These are phyloP conservation scores for Suillus plorans DNA, from an alignment of 768 basidiomycete genomes.

Conservation along the genomic window DNA sequence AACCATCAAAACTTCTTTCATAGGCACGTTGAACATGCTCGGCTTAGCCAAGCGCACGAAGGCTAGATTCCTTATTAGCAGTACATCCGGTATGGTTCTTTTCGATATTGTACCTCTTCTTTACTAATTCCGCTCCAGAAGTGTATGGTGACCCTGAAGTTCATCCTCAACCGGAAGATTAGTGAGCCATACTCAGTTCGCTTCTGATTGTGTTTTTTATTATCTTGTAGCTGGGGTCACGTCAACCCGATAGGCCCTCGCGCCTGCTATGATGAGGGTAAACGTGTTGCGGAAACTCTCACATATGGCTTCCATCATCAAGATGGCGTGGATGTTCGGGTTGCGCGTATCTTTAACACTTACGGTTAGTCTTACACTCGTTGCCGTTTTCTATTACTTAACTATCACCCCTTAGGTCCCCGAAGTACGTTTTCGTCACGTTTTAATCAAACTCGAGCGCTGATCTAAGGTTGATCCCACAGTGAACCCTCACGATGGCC, in stretches of 20 bases:
- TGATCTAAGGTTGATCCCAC: slow-evolving; percentile 6
- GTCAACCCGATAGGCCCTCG: slow-evolving; percentile 98
- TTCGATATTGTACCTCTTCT: background rate
- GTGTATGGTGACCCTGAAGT: slow-evolving; percentile 99
- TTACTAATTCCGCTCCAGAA: slow-evolving; percentile 48
- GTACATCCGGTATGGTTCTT: slow-evolving; percentile 78
- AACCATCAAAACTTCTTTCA: slow-evolving; percentile 97
- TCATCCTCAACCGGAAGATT: slow-evolving; percentile 95
- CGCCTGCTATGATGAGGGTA: slow-evolving; percentile 99
- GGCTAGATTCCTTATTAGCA: slow-evolving; percentile 93
- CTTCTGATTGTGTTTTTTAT: slow-evolving; percentile 17
- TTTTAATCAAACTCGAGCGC: slow-evolving; percentile 5
- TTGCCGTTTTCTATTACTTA: background rate
- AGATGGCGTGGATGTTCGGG: slow-evolving; percentile 93
- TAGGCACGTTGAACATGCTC: slow-evolving; percentile 98
- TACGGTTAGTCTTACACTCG: slow-evolving; percentile 49
- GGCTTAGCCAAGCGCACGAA: slow-evolving; percentile 97
- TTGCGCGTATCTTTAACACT: slow-evolving; percentile 98
- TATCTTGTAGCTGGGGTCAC: slow-evolving; percentile 78
- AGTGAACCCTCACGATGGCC: slow-evolving; percentile 97
- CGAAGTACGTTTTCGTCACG: slow-evolving; percentile 48
- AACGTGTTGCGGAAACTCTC: slow-evolving; percentile 97
- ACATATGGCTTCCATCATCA: slow-evolving; percentile 96
- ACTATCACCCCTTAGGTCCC: slow-evolving; percentile 38
- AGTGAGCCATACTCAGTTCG: slow-evolving; percentile 51